Evolutionary conservation across 2,329 filamentous ascomycete species (phyloP).

Genomic region (Cryphonectria radicalis): DNA sequence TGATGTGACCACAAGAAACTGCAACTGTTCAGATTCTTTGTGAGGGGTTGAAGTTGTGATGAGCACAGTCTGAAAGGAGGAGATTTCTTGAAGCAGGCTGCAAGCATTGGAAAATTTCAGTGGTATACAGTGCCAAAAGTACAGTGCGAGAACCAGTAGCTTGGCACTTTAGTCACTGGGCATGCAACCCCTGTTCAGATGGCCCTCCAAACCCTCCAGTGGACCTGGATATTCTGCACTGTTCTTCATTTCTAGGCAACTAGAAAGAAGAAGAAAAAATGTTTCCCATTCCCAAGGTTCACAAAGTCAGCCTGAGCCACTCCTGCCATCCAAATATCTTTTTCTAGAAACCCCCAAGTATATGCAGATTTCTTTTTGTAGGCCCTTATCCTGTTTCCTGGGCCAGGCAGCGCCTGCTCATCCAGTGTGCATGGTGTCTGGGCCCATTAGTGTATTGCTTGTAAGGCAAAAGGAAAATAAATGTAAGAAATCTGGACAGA

Average conservation of each 20-base stretch:
- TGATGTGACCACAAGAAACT: not conserved
- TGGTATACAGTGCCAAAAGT: not conserved
- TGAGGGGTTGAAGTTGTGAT: not conserved
- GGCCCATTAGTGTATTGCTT: too few species aligned
- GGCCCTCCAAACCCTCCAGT: not conserved
- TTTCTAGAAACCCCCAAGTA: too few species aligned
- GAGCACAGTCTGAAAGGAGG: not conserved
- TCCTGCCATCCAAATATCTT: too few species aligned
- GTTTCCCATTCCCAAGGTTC: not conserved
- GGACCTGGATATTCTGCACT: not conserved
- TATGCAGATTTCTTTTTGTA: too few species aligned
- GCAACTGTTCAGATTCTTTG: not conserved
- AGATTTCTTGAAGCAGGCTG: not conserved
- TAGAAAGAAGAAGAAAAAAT: not conserved
- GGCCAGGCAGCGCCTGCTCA: too few species aligned
- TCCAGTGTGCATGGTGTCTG: too few species aligned
- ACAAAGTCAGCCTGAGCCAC: too few species aligned
- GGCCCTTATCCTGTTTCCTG: too few species aligned
- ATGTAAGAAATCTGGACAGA: too few species aligned
- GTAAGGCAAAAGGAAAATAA: too few species aligned
- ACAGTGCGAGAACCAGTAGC: not conserved
- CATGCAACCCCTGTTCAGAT: not conserved
- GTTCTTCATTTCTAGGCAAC: not conserved
- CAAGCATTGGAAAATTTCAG: conserved; percentile 1
- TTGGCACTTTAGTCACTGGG: not conserved